Conservation (phyloP, 768 basidiomycete genomes). For the Tylopilus balloui region DNA sequence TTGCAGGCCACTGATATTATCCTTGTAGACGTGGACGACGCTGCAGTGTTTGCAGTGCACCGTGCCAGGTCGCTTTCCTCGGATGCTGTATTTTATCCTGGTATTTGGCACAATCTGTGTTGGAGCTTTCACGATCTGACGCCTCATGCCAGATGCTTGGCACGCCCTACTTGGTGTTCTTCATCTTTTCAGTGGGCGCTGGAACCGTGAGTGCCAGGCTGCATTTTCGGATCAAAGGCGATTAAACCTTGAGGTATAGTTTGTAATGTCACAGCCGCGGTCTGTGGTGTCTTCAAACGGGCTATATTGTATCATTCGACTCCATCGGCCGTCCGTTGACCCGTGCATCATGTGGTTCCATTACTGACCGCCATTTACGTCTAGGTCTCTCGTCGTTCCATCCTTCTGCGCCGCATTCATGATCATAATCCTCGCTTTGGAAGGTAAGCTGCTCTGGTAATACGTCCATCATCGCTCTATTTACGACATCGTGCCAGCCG, state of each 20-base stretch:
- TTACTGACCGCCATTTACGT: conserved; percentile 17
- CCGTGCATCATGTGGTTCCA: conserved; percentile 2
- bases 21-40: conserved; percentile 35
- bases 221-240: conserved; percentile 7
- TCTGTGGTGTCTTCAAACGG: conserved; percentile 35
- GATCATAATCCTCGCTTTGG: conserved; percentile 39
- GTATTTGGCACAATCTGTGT: conserved; percentile 13
- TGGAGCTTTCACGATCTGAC: conserved; percentile 7
- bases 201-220: conserved; percentile 33
- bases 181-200: conserved; percentile 37
- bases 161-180: conserved; percentile 40
- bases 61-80: conserved; percentile 21
- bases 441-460: conserved; percentile 34
- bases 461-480: not conserved
- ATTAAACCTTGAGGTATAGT: conserved; percentile 18
- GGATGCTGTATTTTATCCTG: conserved; percentile 22
- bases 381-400: conserved; percentile 35
- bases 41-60: conserved; percentile 24
- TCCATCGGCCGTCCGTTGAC: conserved; percentile 35
- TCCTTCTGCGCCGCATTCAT: conserved; percentile 42
- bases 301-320: conserved; percentile 45
- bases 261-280: conserved; percentile 13
- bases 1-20: conserved; percentile 2
- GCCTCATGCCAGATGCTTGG: conserved; percentile 31
- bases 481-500: conserved; percentile 29